phyloP scores from a whole-genome alignment of 495 filamentous ascomycete species.

The Aspergillus bertholletiae region DNA sequence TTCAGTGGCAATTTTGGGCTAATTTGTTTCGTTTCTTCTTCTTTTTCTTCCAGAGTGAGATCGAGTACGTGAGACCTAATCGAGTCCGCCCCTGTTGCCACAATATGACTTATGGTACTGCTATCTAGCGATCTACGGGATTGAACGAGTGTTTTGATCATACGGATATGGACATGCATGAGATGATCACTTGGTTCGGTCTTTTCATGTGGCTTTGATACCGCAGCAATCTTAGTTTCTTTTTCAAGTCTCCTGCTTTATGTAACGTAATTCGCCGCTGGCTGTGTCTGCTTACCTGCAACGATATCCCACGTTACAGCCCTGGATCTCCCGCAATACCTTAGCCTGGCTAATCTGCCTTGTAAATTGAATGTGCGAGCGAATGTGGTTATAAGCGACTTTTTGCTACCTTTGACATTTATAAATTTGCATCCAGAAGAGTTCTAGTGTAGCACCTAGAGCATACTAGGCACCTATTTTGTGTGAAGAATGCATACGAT shows the following conservation, averaged over 20 bases:
- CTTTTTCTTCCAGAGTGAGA: conserved; percentile 1
- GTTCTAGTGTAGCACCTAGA: background rate
- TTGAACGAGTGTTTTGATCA: conserved; percentile 3
- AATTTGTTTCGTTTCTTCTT: background rate
- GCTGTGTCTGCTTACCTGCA: background rate
- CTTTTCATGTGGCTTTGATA: background rate
- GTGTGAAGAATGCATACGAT: background rate
- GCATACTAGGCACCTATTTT: background rate
- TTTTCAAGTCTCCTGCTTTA: background rate
- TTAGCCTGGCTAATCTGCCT: background rate
- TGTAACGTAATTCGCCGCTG: background rate
- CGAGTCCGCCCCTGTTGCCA: too few relatives aligned
- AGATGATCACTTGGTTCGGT: background rate
- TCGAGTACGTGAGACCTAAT: conserved; percentile 7
- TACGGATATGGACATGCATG: background rate
- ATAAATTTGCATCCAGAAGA: background rate
- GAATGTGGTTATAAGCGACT: background rate
- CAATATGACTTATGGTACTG: too few relatives aligned
- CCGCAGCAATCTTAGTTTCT: too few relatives aligned
- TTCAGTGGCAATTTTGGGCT: background rate
- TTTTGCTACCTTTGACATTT: background rate
- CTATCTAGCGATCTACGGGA: conserved; percentile 7
- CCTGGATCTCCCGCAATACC: background rate
- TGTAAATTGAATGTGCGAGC: background rate
- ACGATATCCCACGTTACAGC: background rate